These are phyloP conservation scores for Saturnispora sekii DNA, from an alignment of 805 yeast genomes.

Conservation along the genomic window DNA sequence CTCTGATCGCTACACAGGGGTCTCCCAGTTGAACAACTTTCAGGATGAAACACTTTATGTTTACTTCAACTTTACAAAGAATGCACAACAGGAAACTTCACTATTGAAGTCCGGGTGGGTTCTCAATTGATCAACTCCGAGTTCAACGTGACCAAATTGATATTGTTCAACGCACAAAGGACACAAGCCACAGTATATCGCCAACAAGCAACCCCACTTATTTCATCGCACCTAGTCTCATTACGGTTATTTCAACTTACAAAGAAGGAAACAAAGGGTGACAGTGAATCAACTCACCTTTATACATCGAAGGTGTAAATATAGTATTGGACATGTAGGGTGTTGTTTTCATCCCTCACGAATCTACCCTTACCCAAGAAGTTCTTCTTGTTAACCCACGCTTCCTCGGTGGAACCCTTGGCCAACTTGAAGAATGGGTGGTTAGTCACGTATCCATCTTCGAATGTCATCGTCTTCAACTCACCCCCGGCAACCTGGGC, in stretches of 20 bases:
- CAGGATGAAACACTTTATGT: not conserved
- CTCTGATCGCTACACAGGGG: not conserved
- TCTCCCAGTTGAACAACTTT: conserved; percentile 1
- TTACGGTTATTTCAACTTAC: too few species aligned
- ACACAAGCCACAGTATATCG: too few species aligned
- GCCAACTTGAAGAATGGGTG: conserved; percentile 38
- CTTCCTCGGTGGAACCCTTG: conserved; percentile 32
- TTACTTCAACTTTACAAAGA: conserved; percentile 1
- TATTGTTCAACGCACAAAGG: too few species aligned
- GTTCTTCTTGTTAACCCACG: conserved; percentile 43
- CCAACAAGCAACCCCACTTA: too few species aligned
- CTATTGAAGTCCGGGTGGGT: conserved; percentile 2
- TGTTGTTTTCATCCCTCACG: conserved; percentile 36
- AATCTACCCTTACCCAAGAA: conserved; percentile 54
- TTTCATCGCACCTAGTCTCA: too few species aligned
- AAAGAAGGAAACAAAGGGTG: too few species aligned
- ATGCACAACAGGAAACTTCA: not conserved
- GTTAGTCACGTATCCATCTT: conserved; percentile 40
- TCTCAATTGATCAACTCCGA: not conserved
- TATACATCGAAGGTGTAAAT: conserved; percentile 5
- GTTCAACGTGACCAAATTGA: not conserved
- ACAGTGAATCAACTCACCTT: too few species aligned
- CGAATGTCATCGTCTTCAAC: conserved; percentile 27
- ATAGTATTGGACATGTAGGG: conserved; percentile 36
- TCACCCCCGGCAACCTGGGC: conserved; percentile 29